Conservation (phyloP, 192 early-diverging fungal species). For the Mortierella antarctica region DNA sequence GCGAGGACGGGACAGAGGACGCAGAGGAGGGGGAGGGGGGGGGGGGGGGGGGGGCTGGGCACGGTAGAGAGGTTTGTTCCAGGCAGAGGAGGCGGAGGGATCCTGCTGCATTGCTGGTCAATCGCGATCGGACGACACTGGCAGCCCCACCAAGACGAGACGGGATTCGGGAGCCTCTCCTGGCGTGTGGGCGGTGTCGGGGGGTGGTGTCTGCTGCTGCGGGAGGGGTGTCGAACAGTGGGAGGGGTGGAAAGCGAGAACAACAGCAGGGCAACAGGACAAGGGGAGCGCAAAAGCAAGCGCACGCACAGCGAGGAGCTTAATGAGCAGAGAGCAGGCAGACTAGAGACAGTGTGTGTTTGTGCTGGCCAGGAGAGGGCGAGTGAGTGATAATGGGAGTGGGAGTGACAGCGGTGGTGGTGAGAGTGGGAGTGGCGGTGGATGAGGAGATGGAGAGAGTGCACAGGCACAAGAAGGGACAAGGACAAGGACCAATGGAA, state of each 20-base stretch:
- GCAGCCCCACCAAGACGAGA: too few species aligned
- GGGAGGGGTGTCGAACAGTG: neutral
- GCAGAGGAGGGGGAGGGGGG: constrained; percentile 9
- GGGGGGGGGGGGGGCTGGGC: constrained; percentile 14
- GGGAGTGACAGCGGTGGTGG: neutral
- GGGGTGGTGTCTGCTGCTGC: neutral
- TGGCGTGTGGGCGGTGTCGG: too few species aligned
- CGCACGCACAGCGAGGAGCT: too few species aligned
- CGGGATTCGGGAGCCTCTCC: too few species aligned
- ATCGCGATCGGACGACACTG: neutral
- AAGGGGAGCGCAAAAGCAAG: too few species aligned
- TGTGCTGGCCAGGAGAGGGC: neutral
- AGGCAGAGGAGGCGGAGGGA: constrained; percentile 26
- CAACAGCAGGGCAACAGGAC: too few species aligned
- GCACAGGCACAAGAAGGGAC: neutral
- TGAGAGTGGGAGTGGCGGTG: neutral
- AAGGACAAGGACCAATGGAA: constrained; percentile 1
- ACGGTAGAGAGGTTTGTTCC: constrained; percentile 21
- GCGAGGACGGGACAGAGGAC: neutral
- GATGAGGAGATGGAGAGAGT: neutral
- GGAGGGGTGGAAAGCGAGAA: too few species aligned
- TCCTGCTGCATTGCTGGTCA: constrained; percentile 44
- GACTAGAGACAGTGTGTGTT: neutral
- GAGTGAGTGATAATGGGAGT: neutral
- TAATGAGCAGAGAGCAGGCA: too few species aligned